Evolutionary conservation across 2,329 filamentous ascomycete genomes (phyloP).

Genomic region (Fusarium sarcochroum): DNA sequence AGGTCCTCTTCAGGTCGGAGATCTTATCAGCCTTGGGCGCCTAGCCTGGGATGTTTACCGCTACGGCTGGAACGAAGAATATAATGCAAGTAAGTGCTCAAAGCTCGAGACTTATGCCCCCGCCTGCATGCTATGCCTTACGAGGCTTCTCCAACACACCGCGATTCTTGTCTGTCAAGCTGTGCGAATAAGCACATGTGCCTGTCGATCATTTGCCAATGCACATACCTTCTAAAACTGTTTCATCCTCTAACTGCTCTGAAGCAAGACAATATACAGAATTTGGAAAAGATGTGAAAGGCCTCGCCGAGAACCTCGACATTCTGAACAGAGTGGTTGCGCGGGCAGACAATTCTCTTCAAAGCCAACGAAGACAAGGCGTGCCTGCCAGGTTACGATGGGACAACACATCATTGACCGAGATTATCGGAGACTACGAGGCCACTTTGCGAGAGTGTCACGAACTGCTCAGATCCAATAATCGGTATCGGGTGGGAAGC

Average conservation of each 20-base stretch:
- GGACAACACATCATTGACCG: constrained; percentile 42
- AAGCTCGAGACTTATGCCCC: constrained; percentile 1
- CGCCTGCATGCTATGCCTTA: constrained; percentile 22
- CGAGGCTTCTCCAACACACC: constrained; percentile 30
- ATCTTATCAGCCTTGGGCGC: constrained; percentile 51
- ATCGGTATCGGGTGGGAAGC: constrained; percentile 46
- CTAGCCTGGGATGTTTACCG: constrained; percentile 54
- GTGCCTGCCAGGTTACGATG: constrained; percentile 40
- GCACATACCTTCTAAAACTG: neutral
- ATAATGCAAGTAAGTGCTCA: constrained; percentile 52
- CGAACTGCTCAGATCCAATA: constrained; percentile 49
- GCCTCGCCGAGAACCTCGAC: constrained; percentile 51
- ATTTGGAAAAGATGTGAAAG: constrained; percentile 51
- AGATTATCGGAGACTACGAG: constrained; percentile 53
- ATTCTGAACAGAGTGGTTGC: constrained; percentile 50
- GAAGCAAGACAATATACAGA: constrained; percentile 52
- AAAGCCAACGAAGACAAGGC: constrained; percentile 43
- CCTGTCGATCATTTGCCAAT: neutral
- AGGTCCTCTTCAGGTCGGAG: constrained; percentile 50
- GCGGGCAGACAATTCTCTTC: constrained; percentile 48
- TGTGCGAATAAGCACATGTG: constrained; percentile 2
- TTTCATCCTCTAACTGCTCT: constrained; percentile 13
- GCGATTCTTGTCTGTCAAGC: constrained; percentile 2
- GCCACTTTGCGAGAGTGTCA: constrained; percentile 52
- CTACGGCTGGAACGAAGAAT: constrained; percentile 52